Evolutionary conservation across 331 rosid species (phyloP).

Genomic region (Pyracantha coccinea): DNA sequence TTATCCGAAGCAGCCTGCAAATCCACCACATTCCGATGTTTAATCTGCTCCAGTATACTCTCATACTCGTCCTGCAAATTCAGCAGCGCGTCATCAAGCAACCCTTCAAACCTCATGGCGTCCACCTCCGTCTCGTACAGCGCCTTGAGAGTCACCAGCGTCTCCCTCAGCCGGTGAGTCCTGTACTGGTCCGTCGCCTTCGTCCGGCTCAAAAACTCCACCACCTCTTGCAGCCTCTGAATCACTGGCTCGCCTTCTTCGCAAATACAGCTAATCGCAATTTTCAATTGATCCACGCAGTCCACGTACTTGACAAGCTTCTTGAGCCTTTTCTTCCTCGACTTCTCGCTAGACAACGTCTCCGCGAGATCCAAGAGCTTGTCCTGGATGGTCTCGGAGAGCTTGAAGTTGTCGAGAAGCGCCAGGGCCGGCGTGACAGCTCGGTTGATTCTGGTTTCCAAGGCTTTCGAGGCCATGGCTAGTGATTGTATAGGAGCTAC

Average conservation of each 20-base stretch:
- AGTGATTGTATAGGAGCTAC: slow-evolving; percentile 61
- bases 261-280: slow-evolving; percentile 34
- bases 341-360: slow-evolving; percentile 26
- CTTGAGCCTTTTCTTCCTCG: slow-evolving; percentile 22
- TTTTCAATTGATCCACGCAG: slow-evolving; percentile 49
- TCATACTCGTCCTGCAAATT: slow-evolving; percentile 78
- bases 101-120: slow-evolving; percentile 72
- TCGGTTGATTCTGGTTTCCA: slow-evolving; percentile 62
- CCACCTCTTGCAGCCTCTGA: slow-evolving; percentile 86
- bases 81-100: slow-evolving; percentile 64
- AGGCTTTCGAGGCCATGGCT: slow-evolving; percentile 76
- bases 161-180: slow-evolving; percentile 53
- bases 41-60: slow-evolving; percentile 35
- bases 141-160: slow-evolving; percentile 56
- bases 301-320: slow-evolving; percentile 44
- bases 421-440: slow-evolving; percentile 69
- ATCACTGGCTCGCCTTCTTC: slow-evolving; percentile 67
- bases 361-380: slow-evolving; percentile 35
- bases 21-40: slow-evolving; percentile 31
- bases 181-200: slow-evolving; percentile 63
- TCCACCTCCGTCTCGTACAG: slow-evolving; percentile 72
- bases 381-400: slow-evolving; percentile 45
- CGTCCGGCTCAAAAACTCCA: slow-evolving; percentile 81
- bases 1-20: background rate
- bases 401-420: slow-evolving; percentile 50